Base-by-base conservation (phyloP, 2,329 filamentous ascomycete species). In the Lecanoromycetidae sp. region DNA sequence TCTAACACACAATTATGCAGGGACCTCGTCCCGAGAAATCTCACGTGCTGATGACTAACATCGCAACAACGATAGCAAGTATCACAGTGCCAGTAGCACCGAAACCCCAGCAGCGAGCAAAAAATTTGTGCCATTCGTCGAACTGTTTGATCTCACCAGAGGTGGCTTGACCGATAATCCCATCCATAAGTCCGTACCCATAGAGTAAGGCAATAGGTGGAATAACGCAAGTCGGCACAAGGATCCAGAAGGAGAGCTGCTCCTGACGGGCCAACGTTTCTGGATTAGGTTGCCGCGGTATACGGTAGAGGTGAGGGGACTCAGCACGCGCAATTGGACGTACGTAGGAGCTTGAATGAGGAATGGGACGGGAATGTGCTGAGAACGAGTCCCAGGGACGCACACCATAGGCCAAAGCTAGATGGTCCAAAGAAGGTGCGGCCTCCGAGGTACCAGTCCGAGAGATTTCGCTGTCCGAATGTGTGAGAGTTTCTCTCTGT, bases 141-240 rank as follows among this genome's bases (percentile, higher is more conserved):
- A 58, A 62, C n/a, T 58, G 52, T 5, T 56, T 54, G 19, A 65
- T 52, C 3, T 56, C 53, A 10, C 63, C 63, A 5, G 60, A 52
- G 0, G 63, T 62, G 12, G 58, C 34, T 2, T 52, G 58, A 9
- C 51, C 49, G 9, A 66, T 61, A 36, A 62, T 45, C 2, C 47
- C 43, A 48, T 66, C 63, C 29, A 61, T 58, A 19, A 54, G 52
- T 22, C 56, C 56, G 38, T 53, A 57, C n/a, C 63, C 61, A 47
- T 58, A 64, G 20, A 66, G 56, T 23, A 65, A 54, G 23, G 65
- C 59, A 10, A 59, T 53, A 5, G 63, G 60, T 4, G 63, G 63
- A 12, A 66, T 52, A 1, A 65, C 19, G 39, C 58, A 60, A 47
- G 62, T 65, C 1, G 55, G 44, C 61, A 3, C 35, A 22, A 17